Evolutionary conservation across 805 yeast species (phyloP), one percentile per base, ranked within the genome.

Genomic region (Candida hungchunana): DNA sequence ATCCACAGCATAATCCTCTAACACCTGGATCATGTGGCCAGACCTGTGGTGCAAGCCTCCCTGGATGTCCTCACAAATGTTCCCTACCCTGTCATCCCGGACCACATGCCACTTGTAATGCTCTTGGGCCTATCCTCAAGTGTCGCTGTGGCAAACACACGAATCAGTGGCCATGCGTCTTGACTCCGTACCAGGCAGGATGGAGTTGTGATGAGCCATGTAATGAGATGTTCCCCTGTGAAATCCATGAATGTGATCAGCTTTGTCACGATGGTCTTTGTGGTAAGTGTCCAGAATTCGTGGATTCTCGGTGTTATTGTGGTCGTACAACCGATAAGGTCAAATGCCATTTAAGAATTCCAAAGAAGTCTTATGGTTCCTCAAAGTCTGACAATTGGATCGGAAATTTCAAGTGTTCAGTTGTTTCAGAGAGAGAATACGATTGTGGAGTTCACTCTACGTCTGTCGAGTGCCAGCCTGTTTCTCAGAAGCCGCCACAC

Each of bases 11-110:
- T 1, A 77, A 80, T 48, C 59, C 67, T 14, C 58, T 79, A 34
- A 62, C 69, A 32, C 96, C 96, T 0, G 93, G 88, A 47, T 80
- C 93, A 32, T 89, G 97, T 67, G 96, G 96, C 3, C 88, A 83
- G 53, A 69, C 85, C 1, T 88, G 97, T 63, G 71, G 72, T 33
- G 62, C 66, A 25, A 69, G 73, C 21, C 65, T 80, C 33, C 56
- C 60, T 1, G 53, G 59, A 5, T 83, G 96, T 55, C 69, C 78
- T 2, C 97, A 88, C 55, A 73, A 77, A 3, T 88, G 97, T 53
- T 60, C 83, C 1, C 61, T 77, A 4, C 69, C 71, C 12, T 88
- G 97, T 55, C 97, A 88, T 56, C 90, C 96, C 3, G 97, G 96
- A 0, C 82, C 88, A 1, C 96, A 89, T 58, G 77, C 86, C 1